Base-by-base conservation (phyloP, 75 land plant genomes). In the Azolla pinnata region DNA sequence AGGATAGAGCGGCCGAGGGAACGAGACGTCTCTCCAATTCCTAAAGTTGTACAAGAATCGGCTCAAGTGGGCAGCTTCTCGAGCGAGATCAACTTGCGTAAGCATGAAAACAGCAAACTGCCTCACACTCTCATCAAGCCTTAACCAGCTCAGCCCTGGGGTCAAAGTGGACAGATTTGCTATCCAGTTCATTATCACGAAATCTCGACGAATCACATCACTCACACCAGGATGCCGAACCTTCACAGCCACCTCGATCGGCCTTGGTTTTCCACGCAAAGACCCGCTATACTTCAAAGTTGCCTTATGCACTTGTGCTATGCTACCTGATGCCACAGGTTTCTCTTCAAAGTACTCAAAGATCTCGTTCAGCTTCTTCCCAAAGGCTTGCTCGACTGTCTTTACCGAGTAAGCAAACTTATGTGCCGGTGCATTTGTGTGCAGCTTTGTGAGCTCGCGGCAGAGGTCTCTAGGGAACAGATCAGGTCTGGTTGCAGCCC, bases 401-500 rank as follows among this genome's bases (percentile, higher is more conserved):
- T 32, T 58, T 30, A 72, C 57, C 7, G 81, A 79, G 20, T 79
- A 64, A 0, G 63, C 31, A 64, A 74, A 88, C 12, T 69, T 62
- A 59, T 88, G 93, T 27, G 83, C 90, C 23, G 93, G 93, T 27
- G 93, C 90, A 54, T 81, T 69, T 0, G 80, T 67, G 25, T 88
- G 93, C 28, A 88, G 77, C 28, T 72, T 81, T 19, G 90, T 29
- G 7, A 88, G 79, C 67, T 81, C 66, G 21, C 42, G 29, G 42
- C 93, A 88, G 12, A 88, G 53, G 70, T 88, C 90, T 54, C 47
- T 66, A 0, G 93, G 86, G 44, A 88, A 88, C 42, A 88, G 69
- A 72, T 86, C 90, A 0, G 93, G 90, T 7, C 93, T 75, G 29
- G 93, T 79, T 2, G 93, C 93, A 18, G 86, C 93, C 93, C 93